Conservation (phyloP, 2,329 filamentous ascomycete species). For the Xylariaceae sp. region DNA sequence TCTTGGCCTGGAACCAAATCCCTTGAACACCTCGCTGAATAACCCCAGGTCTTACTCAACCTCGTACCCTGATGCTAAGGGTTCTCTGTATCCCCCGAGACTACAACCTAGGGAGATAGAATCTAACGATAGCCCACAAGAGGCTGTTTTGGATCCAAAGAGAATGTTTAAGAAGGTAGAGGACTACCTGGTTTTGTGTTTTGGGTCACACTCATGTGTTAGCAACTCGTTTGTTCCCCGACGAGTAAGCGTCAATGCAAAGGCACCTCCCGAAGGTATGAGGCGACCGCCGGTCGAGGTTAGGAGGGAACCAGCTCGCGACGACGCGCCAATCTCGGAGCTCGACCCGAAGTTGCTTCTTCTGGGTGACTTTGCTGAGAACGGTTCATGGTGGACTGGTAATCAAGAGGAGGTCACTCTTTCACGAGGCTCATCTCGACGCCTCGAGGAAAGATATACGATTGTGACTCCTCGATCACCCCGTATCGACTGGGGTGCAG, state of each 20-base stretch:
- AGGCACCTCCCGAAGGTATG: slow-evolving; percentile 36
- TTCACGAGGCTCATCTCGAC: slow-evolving; percentile 42
- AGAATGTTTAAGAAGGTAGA: slow-evolving; percentile 77
- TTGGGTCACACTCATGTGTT: slow-evolving; percentile 73
- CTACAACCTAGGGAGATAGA: slow-evolving; percentile 13
- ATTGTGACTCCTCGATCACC: slow-evolving; percentile 66
- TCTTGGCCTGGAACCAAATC: slow-evolving; percentile 45
- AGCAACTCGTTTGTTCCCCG: slow-evolving; percentile 75
- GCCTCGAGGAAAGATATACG: slow-evolving; percentile 42
- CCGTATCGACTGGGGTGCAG: slow-evolving; percentile 75
- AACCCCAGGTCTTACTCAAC: slow-evolving; percentile 51
- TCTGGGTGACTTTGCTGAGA: slow-evolving; percentile 78
- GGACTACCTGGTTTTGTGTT: slow-evolving; percentile 74
- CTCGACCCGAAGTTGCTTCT: slow-evolving; percentile 77
- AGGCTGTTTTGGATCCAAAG: slow-evolving; percentile 50
- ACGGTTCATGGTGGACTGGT: slow-evolving; percentile 82
- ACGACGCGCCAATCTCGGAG: slow-evolving; percentile 58
- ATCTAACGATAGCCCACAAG: slow-evolving; percentile 14
- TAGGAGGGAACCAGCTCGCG: slow-evolving; percentile 41
- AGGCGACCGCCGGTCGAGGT: slow-evolving; percentile 43
- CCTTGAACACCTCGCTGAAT: slow-evolving; percentile 35
- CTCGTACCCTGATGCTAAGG: slow-evolving; percentile 48
- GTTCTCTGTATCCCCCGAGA: slow-evolving; percentile 28
- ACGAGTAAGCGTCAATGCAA: slow-evolving; percentile 45
- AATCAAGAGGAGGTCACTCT: slow-evolving; percentile 51